Evolutionary conservation across 164 flowering plant genomes (phyloP).

Genomic region (Berberis vulgaris): DNA sequence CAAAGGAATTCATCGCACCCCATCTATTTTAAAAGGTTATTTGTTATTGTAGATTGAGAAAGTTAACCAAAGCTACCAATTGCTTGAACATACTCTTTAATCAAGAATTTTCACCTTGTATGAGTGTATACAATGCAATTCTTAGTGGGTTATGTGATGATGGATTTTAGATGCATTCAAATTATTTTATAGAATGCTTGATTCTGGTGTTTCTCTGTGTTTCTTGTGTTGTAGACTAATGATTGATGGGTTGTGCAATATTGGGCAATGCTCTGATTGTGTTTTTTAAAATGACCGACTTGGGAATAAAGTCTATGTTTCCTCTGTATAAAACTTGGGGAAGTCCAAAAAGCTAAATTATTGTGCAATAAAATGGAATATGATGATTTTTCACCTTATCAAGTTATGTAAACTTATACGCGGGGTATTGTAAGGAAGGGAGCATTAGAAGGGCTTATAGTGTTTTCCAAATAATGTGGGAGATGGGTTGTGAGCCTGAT

Average conservation of each 20-base stretch:
- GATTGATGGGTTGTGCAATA: constrained; percentile 31
- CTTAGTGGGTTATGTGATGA: constrained; percentile 23
- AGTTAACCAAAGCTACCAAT: constrained; percentile 29
- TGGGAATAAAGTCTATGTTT: constrained; percentile 23
- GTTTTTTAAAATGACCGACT: constrained; percentile 27
- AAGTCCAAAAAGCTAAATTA: constrained; percentile 38
- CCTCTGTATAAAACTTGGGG: constrained; percentile 32
- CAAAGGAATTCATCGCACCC: constrained; percentile 23
- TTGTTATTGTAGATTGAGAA: constrained; percentile 40
- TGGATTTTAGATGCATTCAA: constrained; percentile 32
- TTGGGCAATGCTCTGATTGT: constrained; percentile 37
- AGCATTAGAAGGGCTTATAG: constrained; percentile 44
- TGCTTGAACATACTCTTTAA: constrained; percentile 26
- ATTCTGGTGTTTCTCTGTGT: constrained; percentile 15
- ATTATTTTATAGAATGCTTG: constrained; percentile 16
- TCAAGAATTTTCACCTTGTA: constrained; percentile 15
- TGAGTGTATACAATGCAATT: constrained; percentile 24
- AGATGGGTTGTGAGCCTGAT: constrained; percentile 49
- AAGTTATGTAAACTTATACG: constrained; percentile 36
- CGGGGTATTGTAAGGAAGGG: constrained; percentile 37
- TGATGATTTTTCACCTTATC: constrained; percentile 28
- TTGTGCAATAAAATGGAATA: constrained; percentile 42
- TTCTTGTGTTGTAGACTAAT: constrained; percentile 24
- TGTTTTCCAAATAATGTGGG: constrained; percentile 44
- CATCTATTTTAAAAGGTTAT: constrained; percentile 29